Percentiles rank a stretch among this genome's conserved stretches.
Evolutionary conservation across 805 yeast genomes (phyloP).

Genomic region (Naumovozyma castellii): DNA sequence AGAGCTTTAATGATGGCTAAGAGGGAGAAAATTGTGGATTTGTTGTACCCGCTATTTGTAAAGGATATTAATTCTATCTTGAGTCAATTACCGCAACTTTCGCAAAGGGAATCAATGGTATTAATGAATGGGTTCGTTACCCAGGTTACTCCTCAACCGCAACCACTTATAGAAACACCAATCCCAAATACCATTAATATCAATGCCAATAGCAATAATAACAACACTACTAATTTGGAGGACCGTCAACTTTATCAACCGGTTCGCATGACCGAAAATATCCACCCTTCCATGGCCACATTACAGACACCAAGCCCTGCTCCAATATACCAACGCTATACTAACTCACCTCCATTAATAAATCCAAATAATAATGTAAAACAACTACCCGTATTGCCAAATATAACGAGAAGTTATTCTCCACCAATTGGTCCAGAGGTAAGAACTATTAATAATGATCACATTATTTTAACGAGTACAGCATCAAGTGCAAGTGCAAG

Average conservation of each 20-base stretch:
- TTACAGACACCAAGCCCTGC: not conserved
- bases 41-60: conserved; percentile 60
- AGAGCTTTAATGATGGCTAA: conserved; percentile 76
- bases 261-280: not conserved
- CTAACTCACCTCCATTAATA: not conserved
- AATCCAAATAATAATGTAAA: not conserved
- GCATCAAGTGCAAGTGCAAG: too few species aligned
- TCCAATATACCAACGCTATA: not conserved
- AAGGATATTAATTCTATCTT: conserved; percentile 53
- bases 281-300: not conserved
- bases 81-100: conserved; percentile 20
- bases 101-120: not conserved
- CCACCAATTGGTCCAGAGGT: not conserved
- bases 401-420: not conserved
- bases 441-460: not conserved
- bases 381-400: not conserved
- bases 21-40: conserved; percentile 62
- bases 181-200: too few species aligned
- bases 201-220: too few species aligned
- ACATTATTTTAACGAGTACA: not conserved
- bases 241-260: not conserved
- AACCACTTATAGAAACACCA: not conserved
- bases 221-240: not conserved
- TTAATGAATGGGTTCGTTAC: not conserved
- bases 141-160: not conserved